Base-by-base conservation (phyloP, 345 rosid species). In the Populus pruinosa region DNA sequence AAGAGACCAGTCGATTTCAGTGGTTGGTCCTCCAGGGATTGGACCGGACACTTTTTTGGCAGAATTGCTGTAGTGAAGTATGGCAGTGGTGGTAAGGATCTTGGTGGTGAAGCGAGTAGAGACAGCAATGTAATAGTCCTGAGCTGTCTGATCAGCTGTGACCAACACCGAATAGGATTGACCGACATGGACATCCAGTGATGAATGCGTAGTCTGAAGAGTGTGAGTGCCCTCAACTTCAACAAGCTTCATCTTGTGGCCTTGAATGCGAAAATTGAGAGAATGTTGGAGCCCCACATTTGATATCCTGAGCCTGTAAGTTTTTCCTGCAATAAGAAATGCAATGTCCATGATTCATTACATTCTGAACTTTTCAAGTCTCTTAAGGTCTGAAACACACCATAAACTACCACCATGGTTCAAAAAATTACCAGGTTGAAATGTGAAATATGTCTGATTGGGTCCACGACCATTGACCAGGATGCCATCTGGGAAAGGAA, bases 171-270 rank as follows among this genome's bases (percentile, higher is more conserved):
- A 95, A 77, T 86, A 92, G 65, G 97, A 91, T 65, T 95, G 99
- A 10, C 99, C 97, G 67, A 91, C 92, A 64, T 93, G 98, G 67
- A 95, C 79, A 76, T 93, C 99, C 20, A 95, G 83, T 0, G 92
- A 88, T 2, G 88, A 78, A 76, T 89, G 91, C 18, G 82, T 73
- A 69, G 87, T 83, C 76, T 95, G 99, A 36, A 91, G 67, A 0
- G 99, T 92, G 82, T 95, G 97, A 21, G 96, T 93, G 36, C 99
- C 99, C 71, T 95, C 98, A 0, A 92, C 97, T 84, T 95, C 99
- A 9, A 95, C 93, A 44, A 95, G 88, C 84, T 86, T 87, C 94
- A 95, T 81, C 50, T 50, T 78, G 85, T 95, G 99, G 41, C 90
- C 94, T 43, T 84, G 86, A 62, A 95, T 87, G 4, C 91, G 87